Evolutionary conservation across 768 basidiomycete genomes (phyloP), one percentile per base, ranked within the genome.

Genomic region (Lentinula sp.): DNA sequence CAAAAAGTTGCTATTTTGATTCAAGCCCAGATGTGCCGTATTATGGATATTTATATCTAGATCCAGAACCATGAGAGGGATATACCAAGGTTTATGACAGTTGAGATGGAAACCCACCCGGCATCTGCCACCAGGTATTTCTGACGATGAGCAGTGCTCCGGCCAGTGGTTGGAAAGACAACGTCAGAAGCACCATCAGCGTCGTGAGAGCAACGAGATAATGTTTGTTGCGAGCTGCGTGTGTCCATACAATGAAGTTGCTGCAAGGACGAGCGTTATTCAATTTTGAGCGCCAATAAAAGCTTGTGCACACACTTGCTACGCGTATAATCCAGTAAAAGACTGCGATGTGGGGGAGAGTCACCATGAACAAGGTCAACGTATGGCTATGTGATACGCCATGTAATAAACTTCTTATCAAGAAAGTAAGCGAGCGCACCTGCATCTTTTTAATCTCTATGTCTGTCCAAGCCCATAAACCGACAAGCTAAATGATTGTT

Each of bases 361-460:
- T 83, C 76, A 1, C 84, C 84, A 52, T 80, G 80, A 2, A 81
- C 80, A 10, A 84, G 78, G 62, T 84, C 82, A 23, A 85, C 77
- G 65, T 84, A 85, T 6, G 84, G 84, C 80, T 84, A 45, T 5
- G 46, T 48, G 9, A 4, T n/a, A 57, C 54, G 15, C 46, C 50
- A 45, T 37, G 10, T 56, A 40, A 23, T 10, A 2, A 35, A 43
- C n/a, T 34, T n/a, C 35, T 40, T 57, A 35, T 40, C n/a, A 23
- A 50, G 7, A 21, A 3, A 13, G n/a, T 16, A n/a, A 10, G 42
- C 16, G 31, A 32, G 50, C 69, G 32, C 54, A 78, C 80, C 74
- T 84, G 84, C 70, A 84, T 77, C 67, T 78, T 81, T 65, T 83
- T 81, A 54, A 85, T 79, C 62, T 83, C 83, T 28, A 80, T 73